Percentiles rank a stretch among this genome's conserved stretches.
These are phyloP conservation scores for Hymenotorrendiella dingleyae DNA, from an alignment of 2,329 filamentous ascomycete species.

Conservation along the genomic window DNA sequence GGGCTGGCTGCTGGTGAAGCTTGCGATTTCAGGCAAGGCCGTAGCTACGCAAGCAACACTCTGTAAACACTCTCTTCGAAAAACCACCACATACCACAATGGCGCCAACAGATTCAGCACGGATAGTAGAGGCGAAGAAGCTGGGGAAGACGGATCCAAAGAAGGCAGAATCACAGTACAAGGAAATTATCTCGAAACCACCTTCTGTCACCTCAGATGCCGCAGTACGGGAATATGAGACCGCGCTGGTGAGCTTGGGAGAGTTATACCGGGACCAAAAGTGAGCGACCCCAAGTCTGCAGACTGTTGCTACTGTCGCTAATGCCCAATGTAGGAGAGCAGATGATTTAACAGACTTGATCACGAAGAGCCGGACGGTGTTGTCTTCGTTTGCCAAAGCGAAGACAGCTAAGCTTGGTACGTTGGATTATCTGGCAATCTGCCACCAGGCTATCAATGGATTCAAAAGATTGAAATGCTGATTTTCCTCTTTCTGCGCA, in stretches of 20 bases:
- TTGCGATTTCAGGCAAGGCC: no score
- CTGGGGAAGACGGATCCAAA: conserved; percentile 72
- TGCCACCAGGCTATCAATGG: background rate
- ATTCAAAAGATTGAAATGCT: background rate
- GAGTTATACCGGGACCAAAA: conserved; percentile 89
- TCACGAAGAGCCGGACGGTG: conserved; percentile 83
- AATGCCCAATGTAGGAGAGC: conserved; percentile 53
- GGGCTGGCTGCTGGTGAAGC: no score
- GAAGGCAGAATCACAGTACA: conserved; percentile 83
- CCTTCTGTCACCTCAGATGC: conserved; percentile 78
- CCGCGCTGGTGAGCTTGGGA: conserved; percentile 79
- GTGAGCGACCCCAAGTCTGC: conserved; percentile 39
- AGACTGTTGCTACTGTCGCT: conserved; percentile 6
- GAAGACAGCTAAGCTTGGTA: conserved; percentile 97
- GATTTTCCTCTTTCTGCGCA: conserved; percentile 33
- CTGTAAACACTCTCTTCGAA: conserved; percentile 14
- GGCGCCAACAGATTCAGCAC: conserved; percentile 53
- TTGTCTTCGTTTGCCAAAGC: conserved; percentile 97
- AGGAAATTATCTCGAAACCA: conserved; percentile 79
- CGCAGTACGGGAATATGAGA: conserved; percentile 86
- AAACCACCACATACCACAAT: conserved; percentile 34
- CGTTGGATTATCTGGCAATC: conserved; percentile 27
- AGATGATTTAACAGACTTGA: conserved; percentile 80
- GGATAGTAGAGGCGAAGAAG: conserved; percentile 86
- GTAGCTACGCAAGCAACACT: conserved; percentile 13